Conservation (phyloP, 495 filamentous ascomycete genomes). For the Evansstolkia leycettana region DNA sequence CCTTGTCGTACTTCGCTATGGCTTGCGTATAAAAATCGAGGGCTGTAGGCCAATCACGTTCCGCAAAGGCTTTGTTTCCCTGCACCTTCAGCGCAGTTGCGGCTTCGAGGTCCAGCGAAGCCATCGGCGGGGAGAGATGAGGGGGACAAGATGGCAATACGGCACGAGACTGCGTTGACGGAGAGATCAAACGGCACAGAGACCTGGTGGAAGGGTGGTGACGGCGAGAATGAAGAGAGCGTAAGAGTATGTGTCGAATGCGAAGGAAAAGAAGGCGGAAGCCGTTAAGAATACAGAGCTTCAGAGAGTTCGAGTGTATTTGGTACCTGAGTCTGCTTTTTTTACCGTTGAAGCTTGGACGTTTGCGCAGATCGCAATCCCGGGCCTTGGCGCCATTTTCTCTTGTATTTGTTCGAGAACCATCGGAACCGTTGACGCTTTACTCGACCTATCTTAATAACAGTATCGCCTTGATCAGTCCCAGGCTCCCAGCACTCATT, state of each 20-base stretch:
- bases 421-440: too few relatives aligned
- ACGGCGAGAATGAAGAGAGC: slow-evolving; percentile 1
- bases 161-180: slow-evolving; percentile 20
- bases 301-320: neutral
- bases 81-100: slow-evolving; percentile 79
- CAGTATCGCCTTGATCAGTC: neutral
- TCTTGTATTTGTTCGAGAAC: slow-evolving; percentile 10
- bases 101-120: slow-evolving; percentile 44
- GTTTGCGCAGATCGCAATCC: slow-evolving; percentile 1
- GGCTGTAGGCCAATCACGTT: slow-evolving; percentile 77
- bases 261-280: slow-evolving; percentile 3
- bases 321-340: slow-evolving; percentile 4
- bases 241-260: neutral
- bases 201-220: slow-evolving; percentile 7
- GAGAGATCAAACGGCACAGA: neutral
- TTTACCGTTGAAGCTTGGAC: neutral
- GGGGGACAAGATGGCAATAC: slow-evolving; percentile 6
- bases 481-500: too few relatives aligned
- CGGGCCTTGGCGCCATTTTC: slow-evolving; percentile 13
- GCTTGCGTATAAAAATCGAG: slow-evolving; percentile 82
- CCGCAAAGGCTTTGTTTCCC: slow-evolving; percentile 84
- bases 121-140: slow-evolving; percentile 17
- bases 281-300: neutral
- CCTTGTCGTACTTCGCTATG: slow-evolving; percentile 72
- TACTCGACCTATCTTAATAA: neutral